phyloP scores from a whole-genome alignment of 2,329 filamentous ascomycete genomes.

The Oidium heveae region DNA sequence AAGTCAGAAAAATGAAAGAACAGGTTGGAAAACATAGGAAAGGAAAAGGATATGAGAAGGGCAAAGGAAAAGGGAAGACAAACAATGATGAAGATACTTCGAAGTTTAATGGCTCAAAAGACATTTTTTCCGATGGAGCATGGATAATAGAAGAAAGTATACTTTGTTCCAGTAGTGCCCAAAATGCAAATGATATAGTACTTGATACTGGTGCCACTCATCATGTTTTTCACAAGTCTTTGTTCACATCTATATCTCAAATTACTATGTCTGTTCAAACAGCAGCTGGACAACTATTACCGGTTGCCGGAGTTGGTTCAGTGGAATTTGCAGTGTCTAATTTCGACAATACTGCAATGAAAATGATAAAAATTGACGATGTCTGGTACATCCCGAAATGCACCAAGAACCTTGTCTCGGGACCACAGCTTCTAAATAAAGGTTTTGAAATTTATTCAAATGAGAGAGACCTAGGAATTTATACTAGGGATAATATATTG shows the following conservation, averaged over 20 bases:
- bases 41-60: background rate
- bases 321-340: background rate
- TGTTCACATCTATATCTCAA: background rate
- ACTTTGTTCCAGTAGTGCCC: background rate
- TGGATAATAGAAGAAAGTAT: background rate
- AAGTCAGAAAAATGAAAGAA: background rate
- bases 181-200: background rate
- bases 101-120: background rate
- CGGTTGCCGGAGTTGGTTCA: background rate
- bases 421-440: background rate
- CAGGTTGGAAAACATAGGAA: background rate
- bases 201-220: background rate
- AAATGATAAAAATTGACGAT: background rate
- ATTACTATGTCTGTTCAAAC: background rate
- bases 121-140: background rate
- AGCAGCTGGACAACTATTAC: background rate
- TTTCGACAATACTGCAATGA: background rate
- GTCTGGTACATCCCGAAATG: background rate
- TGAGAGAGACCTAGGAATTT: no score
- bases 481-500: no score
- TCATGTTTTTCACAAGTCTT: background rate
- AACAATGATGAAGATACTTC: no score
- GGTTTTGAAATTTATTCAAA: no score
- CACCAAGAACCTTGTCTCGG: background rate
- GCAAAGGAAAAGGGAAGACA: no score